A percentile compares a stretch with the other conserved stretches of the same genome.
These are phyloP conservation scores for Globisporangium cederbergense DNA, from an alignment of 352 stramenopile species.

Conservation along the genomic window DNA sequence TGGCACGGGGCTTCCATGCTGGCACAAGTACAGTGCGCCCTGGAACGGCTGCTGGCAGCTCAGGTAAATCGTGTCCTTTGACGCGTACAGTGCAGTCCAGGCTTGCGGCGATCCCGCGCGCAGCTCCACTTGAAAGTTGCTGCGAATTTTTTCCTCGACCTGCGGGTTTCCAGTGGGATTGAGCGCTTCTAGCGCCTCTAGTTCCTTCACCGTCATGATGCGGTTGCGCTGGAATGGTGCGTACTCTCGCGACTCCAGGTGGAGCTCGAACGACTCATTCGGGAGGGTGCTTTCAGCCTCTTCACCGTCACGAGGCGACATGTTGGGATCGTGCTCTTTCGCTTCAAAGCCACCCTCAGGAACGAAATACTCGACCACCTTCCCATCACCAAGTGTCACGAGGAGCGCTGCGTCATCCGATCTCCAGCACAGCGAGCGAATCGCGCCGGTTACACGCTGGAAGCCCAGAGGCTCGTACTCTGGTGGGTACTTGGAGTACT, in stretches of 20 bases:
- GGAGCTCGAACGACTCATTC: conserved; percentile 48
- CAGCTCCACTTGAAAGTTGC: conserved; percentile 45
- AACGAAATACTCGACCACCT: conserved; percentile 68
- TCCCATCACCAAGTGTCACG: conserved; percentile 49
- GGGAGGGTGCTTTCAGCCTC: conserved; percentile 25
- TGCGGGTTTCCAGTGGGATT: conserved; percentile 35
- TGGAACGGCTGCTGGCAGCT: conserved; percentile 40
- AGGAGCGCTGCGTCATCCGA: conserved; percentile 65
- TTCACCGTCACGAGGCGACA: conserved; percentile 15
- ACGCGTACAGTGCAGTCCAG: conserved; percentile 41
- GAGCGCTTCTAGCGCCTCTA: conserved; percentile 40
- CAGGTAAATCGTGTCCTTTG: conserved; percentile 38
- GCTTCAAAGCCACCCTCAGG: conserved; percentile 25
- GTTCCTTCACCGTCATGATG: conserved; percentile 46
- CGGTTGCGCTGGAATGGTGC: conserved; percentile 38
- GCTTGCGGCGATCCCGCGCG: conserved; percentile 21
- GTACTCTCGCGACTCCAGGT: conserved; percentile 39
- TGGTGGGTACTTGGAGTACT: conserved; percentile 46
- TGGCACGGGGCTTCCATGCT: conserved; percentile 26
- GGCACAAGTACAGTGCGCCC: conserved; percentile 32
- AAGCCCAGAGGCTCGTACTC: conserved; percentile 83
- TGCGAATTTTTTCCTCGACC: conserved; percentile 46
- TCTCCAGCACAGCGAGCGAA: conserved; percentile 63
- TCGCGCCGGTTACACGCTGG: conserved; percentile 30
- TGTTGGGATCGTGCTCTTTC: conserved; percentile 1